Evolutionary conservation across 169 alveolate genomes (phyloP).

Genomic region (Plasmodium blacklocki): DNA sequence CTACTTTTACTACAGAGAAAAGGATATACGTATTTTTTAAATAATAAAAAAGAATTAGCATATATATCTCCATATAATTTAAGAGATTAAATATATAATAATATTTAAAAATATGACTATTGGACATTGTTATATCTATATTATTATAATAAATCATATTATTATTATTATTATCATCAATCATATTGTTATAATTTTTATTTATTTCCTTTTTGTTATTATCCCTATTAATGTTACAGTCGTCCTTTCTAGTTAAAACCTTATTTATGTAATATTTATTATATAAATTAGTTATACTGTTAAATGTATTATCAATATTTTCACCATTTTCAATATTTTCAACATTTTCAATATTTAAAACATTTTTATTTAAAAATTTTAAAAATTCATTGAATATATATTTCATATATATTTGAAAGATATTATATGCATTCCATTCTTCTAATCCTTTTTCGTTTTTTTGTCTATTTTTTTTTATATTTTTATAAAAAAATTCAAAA

Average conservation of each 20-base stretch:
- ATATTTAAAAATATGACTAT: not conserved
- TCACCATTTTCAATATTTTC: too few relatives aligned
- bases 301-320: too few relatives aligned
- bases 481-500: constrained; percentile 3
- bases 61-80: not conserved
- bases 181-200: not conserved
- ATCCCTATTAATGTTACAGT: not conserved
- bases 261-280: too few relatives aligned
- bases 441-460: constrained; percentile 21
- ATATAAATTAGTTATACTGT: too few relatives aligned
- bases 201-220: not conserved
- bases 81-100: not conserved
- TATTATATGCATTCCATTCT: not conserved
- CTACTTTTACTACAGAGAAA: constrained; percentile 48
- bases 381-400: constrained; percentile 12
- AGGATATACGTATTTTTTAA: constrained; percentile 26
- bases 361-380: not conserved
- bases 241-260: too few relatives aligned
- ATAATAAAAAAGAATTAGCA: constrained; percentile 21
- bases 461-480: constrained; percentile 14
- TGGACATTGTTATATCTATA: not conserved
- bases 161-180: not conserved
- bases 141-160: not conserved
- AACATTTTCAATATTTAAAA: too few relatives aligned
- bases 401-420: constrained; percentile 25